Evolutionary conservation across 495 filamentous ascomycete genomes (phyloP).

Genomic region (Penicillium dipodomyicola): DNA sequence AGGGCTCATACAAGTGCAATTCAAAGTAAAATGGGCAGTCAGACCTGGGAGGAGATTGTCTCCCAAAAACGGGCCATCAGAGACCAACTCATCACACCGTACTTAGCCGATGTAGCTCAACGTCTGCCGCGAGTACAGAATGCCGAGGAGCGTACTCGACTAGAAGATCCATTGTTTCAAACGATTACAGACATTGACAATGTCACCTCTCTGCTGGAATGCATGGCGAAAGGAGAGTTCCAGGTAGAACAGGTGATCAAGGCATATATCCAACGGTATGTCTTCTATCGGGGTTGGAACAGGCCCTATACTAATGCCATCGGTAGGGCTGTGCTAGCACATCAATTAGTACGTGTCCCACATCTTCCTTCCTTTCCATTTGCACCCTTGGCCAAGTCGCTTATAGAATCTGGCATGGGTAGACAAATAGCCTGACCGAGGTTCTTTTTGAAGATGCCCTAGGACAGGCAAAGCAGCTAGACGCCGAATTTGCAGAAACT

Average conservation of each 20-base stretch:
- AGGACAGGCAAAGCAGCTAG: conserved; percentile 54
- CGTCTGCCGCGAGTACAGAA: conserved; percentile 25
- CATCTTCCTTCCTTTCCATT: not conserved
- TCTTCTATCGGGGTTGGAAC: not conserved
- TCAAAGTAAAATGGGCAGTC: conserved; percentile 2
- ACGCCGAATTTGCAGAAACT: conserved; percentile 45
- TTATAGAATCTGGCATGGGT: not conserved
- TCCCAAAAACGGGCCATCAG: conserved; percentile 30
- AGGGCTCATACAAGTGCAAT: no score
- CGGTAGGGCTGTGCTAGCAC: conserved; percentile 50
- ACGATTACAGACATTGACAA: conserved; percentile 44
- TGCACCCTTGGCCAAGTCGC: not conserved
- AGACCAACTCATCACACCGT: conserved; percentile 30
- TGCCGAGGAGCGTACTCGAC: conserved; percentile 26
- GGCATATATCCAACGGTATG: conserved; percentile 53
- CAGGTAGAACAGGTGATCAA: conserved; percentile 41
- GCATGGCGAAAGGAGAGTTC: conserved; percentile 37
- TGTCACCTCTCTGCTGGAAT: conserved; percentile 32
- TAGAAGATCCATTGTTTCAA: conserved; percentile 25
- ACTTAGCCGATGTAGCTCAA: conserved; percentile 29
- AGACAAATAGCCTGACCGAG: conserved; percentile 63
- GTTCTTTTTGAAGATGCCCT: conserved; percentile 62
- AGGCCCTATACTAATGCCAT: not conserved
- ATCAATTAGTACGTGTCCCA: conserved; percentile 46
- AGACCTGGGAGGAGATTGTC: conserved; percentile 35